These are phyloP conservation scores for Fusarium sp. DNA, from an alignment of 2,329 filamentous ascomycete genomes.

Conservation along the genomic window DNA sequence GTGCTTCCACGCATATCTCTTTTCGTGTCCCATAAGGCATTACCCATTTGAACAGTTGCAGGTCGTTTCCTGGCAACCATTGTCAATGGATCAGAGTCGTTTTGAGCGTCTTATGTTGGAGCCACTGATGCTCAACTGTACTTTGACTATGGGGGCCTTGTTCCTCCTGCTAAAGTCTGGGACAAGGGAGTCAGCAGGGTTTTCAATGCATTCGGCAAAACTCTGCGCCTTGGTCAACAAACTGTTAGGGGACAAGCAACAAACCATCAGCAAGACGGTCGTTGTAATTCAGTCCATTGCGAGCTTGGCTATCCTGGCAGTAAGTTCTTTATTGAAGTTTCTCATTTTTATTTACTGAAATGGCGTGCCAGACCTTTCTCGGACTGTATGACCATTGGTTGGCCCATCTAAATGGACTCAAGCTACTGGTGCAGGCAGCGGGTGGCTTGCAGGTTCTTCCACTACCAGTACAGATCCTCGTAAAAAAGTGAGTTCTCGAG, in stretches of 20 bases:
- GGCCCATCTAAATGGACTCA: slow-evolving; percentile 7
- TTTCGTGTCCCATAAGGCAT: slow-evolving; percentile 5
- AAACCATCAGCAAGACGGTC: not conserved
- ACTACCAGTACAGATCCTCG: not conserved
- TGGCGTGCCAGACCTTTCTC: not conserved
- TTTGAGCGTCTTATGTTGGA: slow-evolving; percentile 12
- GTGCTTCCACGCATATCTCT: slow-evolving; percentile 14
- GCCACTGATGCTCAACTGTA: not conserved
- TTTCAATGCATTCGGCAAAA: slow-evolving; percentile 13
- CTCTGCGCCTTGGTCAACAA: slow-evolving; percentile 46
- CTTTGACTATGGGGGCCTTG: slow-evolving; percentile 8
- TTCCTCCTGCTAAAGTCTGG: slow-evolving; percentile 1
- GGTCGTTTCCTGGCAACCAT: slow-evolving; percentile 7
- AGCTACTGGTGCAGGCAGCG: not conserved
- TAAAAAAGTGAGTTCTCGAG: not conserved
- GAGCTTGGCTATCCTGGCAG: slow-evolving; percentile 4
- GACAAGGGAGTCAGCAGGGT: slow-evolving; percentile 1
- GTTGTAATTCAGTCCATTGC: slow-evolving; percentile 12
- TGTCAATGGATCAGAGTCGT: not conserved
- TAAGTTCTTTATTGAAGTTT: not conserved
- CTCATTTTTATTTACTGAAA: not conserved
- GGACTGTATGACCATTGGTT: slow-evolving; percentile 7
- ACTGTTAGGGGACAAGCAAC: not conserved
- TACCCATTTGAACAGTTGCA: slow-evolving; percentile 15
- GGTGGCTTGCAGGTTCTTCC: not conserved